Evolutionary conservation across 345 rosid genomes (phyloP), one percentile per base, ranked within the genome.

Genomic region (Salix dunnii): DNA sequence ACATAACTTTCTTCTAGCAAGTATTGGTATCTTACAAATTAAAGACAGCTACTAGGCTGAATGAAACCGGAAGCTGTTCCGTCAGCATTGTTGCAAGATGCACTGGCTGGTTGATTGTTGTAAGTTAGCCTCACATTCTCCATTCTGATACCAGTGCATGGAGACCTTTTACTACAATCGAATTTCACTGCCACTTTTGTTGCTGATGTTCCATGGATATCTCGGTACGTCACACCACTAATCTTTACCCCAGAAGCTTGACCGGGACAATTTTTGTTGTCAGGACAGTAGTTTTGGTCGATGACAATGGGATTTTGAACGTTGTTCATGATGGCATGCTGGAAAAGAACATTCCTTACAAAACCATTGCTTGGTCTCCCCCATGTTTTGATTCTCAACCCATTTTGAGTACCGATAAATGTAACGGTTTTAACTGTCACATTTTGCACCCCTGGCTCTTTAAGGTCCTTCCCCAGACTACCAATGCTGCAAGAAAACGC

Each of bases 361-460:
- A 84, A 92, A 5, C 91, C 87, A n/a, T 48, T 81, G 76, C 92
- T 92, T 2, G 84, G 71, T 77, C 88, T 89, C 0, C 79, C 92
- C 96, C 97, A 91, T 14, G 94, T 80, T 73, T 92, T 92, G 60
- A 92, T 92, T 73, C 97, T 80, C 33, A 89, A 78, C 36, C 96
- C 94, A 35, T 91, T 89, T 11, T 76, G 31, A 4, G 97, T 87
- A 16, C 81, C 85, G 0, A 67, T 72, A 51, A 90, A 79, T 23
- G 67, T 74, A 33, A 74, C 85, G 51, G 78, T 74, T 75, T 80
- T 82, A 70, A 91, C 85, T 0, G 86, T 87, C 77, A 91, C 91
- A 70, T 92, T 86, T 67, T 87, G 74, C 33, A 85, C 88, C 0
- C 87, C 87, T 2, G 73, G 71, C 80, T 87, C 89, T 48, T 70